Percentiles rank a stretch among this genome's conserved stretches.
Evolutionary conservation across 176 grass and related monocot genomes (phyloP).

Genomic region (Phoenix roebelenii): DNA sequence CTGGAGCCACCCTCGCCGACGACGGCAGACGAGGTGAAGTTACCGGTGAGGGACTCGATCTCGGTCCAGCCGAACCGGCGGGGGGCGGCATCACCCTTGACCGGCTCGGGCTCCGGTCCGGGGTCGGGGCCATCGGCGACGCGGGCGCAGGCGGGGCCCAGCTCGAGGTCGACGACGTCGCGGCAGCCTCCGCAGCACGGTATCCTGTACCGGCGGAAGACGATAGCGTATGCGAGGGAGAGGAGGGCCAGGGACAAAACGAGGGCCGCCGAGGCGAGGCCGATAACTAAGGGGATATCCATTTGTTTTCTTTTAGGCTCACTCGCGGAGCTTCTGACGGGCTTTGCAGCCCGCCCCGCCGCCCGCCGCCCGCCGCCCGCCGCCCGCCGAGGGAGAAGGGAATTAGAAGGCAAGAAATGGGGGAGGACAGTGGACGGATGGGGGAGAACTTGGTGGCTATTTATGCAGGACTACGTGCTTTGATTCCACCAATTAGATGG

Average conservation of each 20-base stretch:
- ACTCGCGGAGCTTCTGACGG: too few relatives aligned
- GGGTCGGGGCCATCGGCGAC: slow-evolving; percentile 22
- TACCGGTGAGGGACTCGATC: slow-evolving; percentile 54
- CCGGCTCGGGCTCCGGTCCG: background rate
- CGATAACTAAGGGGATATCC: background rate
- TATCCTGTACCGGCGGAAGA: slow-evolving; percentile 39
- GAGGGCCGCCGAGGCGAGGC: background rate
- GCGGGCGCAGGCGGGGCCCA: background rate
- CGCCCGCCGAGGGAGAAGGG: too few relatives aligned
- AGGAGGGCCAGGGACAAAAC: background rate
- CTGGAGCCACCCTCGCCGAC: slow-evolving; percentile 92
- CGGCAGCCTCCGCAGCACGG: slow-evolving; percentile 41
- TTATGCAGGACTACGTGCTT: too few relatives aligned
- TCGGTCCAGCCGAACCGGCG: slow-evolving; percentile 50
- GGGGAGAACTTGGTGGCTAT: too few relatives aligned
- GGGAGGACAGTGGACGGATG: too few relatives aligned
- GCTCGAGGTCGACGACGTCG: slow-evolving; percentile 12
- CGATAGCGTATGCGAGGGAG: slow-evolving; percentile 5
- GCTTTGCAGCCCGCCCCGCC: too few relatives aligned
- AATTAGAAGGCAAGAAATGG: too few relatives aligned
- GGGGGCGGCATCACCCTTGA: background rate
- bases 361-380: too few relatives aligned
- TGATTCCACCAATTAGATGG: too few relatives aligned
- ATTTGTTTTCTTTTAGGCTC: background rate
- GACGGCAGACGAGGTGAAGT: slow-evolving; percentile 47